Evolutionary conservation across 2,329 filamentous ascomycete genomes (phyloP).

Genomic region (Coleophoma cylindrospora): DNA sequence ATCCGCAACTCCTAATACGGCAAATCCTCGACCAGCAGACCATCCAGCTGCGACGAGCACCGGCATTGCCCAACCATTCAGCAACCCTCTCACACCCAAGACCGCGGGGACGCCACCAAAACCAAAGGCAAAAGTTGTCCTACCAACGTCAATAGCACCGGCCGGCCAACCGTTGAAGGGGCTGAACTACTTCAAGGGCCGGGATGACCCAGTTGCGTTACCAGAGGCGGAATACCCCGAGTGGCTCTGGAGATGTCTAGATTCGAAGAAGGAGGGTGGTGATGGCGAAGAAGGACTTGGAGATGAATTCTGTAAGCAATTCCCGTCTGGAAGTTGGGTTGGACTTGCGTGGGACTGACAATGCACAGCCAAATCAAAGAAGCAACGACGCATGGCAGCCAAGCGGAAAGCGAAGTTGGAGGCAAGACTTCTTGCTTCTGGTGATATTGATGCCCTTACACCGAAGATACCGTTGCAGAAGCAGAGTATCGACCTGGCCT

Average conservation of each 20-base stretch:
- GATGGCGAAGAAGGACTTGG: slow-evolving; percentile 48
- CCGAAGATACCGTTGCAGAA: slow-evolving; percentile 71
- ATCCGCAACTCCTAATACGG: slow-evolving; percentile 2
- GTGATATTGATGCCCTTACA: slow-evolving; percentile 59
- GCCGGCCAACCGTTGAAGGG: slow-evolving; percentile 68
- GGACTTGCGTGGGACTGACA: neutral
- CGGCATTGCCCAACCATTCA: slow-evolving; percentile 24
- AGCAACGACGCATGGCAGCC: slow-evolving; percentile 67
- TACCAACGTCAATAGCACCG: slow-evolving; percentile 24
- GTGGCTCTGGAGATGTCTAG: slow-evolving; percentile 74
- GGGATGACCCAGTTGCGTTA: slow-evolving; percentile 66
- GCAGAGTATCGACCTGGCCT: slow-evolving; percentile 71
- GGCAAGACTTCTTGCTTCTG: slow-evolving; percentile 55
- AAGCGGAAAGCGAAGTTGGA: slow-evolving; percentile 55
- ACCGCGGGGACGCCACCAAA: slow-evolving; percentile 4
- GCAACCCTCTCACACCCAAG: slow-evolving; percentile 24
- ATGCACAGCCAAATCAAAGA: slow-evolving; percentile 72
- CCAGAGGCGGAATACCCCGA: slow-evolving; percentile 72
- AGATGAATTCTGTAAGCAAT: slow-evolving; percentile 72
- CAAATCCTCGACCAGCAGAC: neutral
- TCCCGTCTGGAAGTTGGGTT: neutral
- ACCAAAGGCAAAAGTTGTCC: slow-evolving; percentile 8
- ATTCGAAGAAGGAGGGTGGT: slow-evolving; percentile 50
- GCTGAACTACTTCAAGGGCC: slow-evolving; percentile 72
- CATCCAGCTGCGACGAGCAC: slow-evolving; percentile 20